phyloP scores from a whole-genome alignment of 305 asterid genomes.

The Solanum chacoense region DNA sequence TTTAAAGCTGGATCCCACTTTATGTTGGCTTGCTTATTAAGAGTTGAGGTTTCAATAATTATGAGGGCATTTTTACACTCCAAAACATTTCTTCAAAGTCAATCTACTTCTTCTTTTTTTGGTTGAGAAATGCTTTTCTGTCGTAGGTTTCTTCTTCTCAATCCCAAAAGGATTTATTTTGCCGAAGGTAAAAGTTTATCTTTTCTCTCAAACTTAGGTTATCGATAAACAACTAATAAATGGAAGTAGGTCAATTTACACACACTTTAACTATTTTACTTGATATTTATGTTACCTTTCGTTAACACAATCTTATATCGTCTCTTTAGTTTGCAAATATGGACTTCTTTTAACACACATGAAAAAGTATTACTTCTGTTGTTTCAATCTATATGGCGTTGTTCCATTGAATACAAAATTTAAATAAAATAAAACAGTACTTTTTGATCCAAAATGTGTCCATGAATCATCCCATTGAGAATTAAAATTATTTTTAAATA shows the following conservation, averaged over 20 bases:
- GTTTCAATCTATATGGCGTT: neutral
- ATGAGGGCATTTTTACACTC: neutral
- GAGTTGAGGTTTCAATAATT: neutral
- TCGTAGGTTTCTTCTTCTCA: neutral
- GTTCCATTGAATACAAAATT: neutral
- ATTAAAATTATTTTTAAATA: neutral
- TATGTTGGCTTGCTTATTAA: neutral
- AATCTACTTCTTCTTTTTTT: neutral
- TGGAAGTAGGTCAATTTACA: neutral
- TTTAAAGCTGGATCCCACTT: neutral
- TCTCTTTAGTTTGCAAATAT: neutral
- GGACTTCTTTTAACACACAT: neutral
- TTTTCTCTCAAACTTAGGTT: neutral
- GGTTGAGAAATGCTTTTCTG: neutral
- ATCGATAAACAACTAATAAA: neutral
- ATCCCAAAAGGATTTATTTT: neutral
- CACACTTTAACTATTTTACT: neutral
- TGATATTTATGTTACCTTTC: neutral
- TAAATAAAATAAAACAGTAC: neutral
- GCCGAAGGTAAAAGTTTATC: neutral
- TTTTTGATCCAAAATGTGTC: neutral
- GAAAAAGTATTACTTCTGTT: neutral
- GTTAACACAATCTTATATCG: neutral
- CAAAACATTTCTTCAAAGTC: slow-evolving; percentile 4
- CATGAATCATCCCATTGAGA: neutral